Conservation (phyloP, 192 early-diverging fungal genomes). For the Linnemannia hyalina region DNA sequence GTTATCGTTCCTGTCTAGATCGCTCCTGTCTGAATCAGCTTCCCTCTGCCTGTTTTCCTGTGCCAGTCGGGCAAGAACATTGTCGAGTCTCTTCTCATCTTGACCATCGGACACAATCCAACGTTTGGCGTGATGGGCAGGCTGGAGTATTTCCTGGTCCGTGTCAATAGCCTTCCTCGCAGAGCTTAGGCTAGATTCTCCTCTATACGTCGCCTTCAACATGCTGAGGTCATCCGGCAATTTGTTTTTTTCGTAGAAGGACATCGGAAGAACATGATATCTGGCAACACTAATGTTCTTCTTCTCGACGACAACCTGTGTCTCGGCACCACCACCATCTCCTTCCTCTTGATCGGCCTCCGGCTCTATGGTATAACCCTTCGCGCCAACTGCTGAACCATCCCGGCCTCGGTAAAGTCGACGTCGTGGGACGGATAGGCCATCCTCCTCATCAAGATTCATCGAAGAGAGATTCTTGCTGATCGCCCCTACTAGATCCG, state of each 20-base stretch:
- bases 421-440: not conserved
- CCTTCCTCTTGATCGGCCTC: not conserved
- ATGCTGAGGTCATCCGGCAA: conserved; percentile 22
- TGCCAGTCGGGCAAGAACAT: conserved; percentile 37
- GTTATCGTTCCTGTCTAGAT: not conserved
- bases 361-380: not conserved
- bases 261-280: conserved; percentile 29
- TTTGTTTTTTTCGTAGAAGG: conserved; percentile 26
- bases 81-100: conserved; percentile 5
- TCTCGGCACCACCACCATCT: not conserved
- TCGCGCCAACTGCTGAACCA: not conserved
- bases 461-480: not conserved
- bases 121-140: conserved; percentile 41
- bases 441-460: not conserved
- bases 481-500: not conserved
- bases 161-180: not conserved
- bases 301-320: not conserved
- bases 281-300: not conserved
- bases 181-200: not conserved
- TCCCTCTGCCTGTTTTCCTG: conserved; percentile 28
- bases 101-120: conserved; percentile 18
- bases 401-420: not conserved
- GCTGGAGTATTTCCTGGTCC: not conserved
- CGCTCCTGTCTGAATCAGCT: not conserved
- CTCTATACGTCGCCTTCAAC: conserved; percentile 20